A percentile compares a stretch with the other conserved stretches of the same genome.
Evolutionary conservation across 495 filamentous ascomycete genomes (phyloP).

Genomic region (Tuber borchii): DNA sequence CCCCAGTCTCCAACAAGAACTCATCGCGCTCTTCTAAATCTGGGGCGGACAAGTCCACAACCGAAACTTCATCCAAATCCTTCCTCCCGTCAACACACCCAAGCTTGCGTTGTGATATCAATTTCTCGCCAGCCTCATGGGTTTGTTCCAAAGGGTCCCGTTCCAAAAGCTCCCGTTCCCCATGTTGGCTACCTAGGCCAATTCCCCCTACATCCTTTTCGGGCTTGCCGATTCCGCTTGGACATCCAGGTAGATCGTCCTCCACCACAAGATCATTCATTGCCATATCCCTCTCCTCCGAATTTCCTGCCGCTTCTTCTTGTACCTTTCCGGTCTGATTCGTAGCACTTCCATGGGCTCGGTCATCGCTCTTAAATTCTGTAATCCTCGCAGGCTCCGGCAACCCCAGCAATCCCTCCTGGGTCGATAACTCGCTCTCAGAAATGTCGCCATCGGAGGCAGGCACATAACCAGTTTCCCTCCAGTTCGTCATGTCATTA

Average conservation of each 20-base stretch:
- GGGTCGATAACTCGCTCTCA: conserved; percentile 40
- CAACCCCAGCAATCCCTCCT: conserved; percentile 15
- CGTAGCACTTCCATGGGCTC: background rate
- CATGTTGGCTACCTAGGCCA: background rate
- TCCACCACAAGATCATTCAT: conserved; percentile 11
- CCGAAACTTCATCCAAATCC: background rate
- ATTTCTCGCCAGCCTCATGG: background rate
- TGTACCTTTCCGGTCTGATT: background rate
- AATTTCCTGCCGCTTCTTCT: background rate
- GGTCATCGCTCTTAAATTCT: conserved; percentile 5
- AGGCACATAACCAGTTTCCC: conserved; percentile 56
- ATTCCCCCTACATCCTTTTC: background rate
- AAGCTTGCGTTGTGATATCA: conserved; percentile 6
- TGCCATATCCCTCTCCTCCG: conserved; percentile 9
- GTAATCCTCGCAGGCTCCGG: conserved; percentile 12
- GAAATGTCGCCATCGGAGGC: conserved; percentile 55
- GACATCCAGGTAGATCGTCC: conserved; percentile 1
- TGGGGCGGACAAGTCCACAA: conserved; percentile 7
- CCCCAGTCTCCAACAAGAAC: background rate
- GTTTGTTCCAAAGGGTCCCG: background rate
- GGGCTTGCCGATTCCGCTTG: background rate
- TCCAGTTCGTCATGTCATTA: conserved; percentile 56
- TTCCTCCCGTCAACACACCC: conserved; percentile 28
- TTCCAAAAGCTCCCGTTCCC: background rate
- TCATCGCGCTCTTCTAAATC: background rate